Evolutionary conservation across 169 alveolate genomes (phyloP), one percentile per base, ranked within the genome.

Genomic region (Eimeria sp.): DNA sequence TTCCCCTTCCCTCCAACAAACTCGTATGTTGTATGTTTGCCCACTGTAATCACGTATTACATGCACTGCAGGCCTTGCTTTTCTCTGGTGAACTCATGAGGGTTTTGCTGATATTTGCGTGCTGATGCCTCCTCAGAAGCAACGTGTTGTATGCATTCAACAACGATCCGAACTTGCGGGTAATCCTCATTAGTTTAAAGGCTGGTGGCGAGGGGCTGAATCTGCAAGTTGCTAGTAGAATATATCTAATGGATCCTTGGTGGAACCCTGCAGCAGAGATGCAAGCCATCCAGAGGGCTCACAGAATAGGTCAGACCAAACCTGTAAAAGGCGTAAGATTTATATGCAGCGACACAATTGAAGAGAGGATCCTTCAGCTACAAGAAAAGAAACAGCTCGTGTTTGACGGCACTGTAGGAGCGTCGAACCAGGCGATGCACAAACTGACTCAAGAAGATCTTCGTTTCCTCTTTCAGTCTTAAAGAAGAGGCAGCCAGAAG

Each of bases 201-300:
- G 99, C 99, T 0, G 99, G 99, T 5, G 99, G 99, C 10, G 99
- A 99, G 95, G 99, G 99, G n/a, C 98, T 99, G 95, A 99, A 99
- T 97, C 97, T 99, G 88, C 99, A 99, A 40, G 99, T 98, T 34
- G 99, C 99, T 30, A 99, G 99, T 97, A 96, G 99, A 73, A 99
- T 99, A 49, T 98, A 99, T 95, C 97, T 99, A 84, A 98, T 99
- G 97, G 99, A 99, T 96, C 99, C 99, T 70, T 99, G 99, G 99
- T 99, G 99, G 99, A 99, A 99, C 97, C 99, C 99, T 22, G 99
- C 99, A 2, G 99, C 99, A 96, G 99, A 99, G 97, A 98, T 99
- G 94, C 99, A 99, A 95, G 99, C 99, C 40, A 98, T 99, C 54
- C 99, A 99, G 93, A 97, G 99, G 88, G 99, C 99, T 1, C 99